These are phyloP conservation scores for Kazachstania taianensis DNA, from an alignment of 805 yeast genomes.

Conservation along the genomic window DNA sequence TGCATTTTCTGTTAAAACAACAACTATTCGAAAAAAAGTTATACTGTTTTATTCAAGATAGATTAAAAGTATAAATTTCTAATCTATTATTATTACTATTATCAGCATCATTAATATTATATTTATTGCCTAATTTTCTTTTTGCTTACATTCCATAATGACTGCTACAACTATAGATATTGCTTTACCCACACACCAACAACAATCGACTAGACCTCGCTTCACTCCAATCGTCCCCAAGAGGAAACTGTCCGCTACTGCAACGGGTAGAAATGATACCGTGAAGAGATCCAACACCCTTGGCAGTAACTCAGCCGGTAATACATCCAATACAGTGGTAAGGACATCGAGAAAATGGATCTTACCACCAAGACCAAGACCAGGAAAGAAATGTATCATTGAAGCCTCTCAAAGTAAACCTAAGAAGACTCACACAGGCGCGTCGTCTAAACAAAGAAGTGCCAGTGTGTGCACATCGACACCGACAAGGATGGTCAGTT, in stretches of 20 bases:
- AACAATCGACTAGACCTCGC: conserved; percentile 1
- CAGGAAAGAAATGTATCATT: conserved; percentile 38
- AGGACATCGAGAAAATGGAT: conserved; percentile 75
- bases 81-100: no score
- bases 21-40: no score
- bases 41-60: no score
- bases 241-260: background rate
- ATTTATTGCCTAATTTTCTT: no score
- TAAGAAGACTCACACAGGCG: conserved; percentile 5
- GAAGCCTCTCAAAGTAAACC: background rate
- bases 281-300: no score
- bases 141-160: no score
- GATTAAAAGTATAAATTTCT: no score
- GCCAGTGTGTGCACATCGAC: background rate
- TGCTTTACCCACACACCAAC: background rate
- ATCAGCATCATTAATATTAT: background rate
- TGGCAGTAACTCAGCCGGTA: no score
- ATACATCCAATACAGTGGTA: conserved; percentile 3
- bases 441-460: background rate
- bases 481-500: background rate
- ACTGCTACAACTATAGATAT: background rate
- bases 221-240: conserved; percentile 10
- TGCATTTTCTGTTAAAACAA: no score
- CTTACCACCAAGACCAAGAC: conserved; percentile 75
- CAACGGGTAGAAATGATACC: background rate